Base-by-base conservation (phyloP, 495 filamentous ascomycete genomes). In the Corynascus novoguineensis region DNA sequence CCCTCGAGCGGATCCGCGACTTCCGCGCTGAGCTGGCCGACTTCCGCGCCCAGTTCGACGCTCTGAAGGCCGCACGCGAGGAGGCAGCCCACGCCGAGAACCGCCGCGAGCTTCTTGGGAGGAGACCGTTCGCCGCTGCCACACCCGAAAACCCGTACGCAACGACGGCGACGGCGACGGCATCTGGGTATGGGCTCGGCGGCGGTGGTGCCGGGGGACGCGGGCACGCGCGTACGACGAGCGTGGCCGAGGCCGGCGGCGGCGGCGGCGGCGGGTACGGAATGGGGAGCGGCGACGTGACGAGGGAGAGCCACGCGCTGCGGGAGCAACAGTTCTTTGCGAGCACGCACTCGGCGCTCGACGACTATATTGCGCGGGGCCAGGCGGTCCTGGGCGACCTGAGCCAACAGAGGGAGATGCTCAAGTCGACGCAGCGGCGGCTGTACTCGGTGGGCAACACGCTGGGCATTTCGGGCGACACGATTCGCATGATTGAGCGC, bases 121-220 rank as follows among this genome's bases (percentile, higher is more conserved):
- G 95, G n/a, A 82, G 93, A 14, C 89, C 92, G 17, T 92, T 96
- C 65, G 80, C 88, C 45, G 81, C 89, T 15, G 79, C 84, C 21
- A 99, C 93, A 1, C 93, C 93, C 9, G 93, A 97, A 71, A 98
- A 97, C 65, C 95, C 93, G 0, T 98, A 98, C 68, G 82, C 46
- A 14, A 34, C 1, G 2, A 27, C 2, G 28, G n/a, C 12, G 12
- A 11, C 50, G 8, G 41, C 31, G 44, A 57, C 42, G 0, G 50
- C 64, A 0, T 55, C 65, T 11, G 67, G 66, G 9, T 69, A 69
- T 28, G 66, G 69, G 5, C 28, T 59, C 11, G 42, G 55, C 31
- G 35, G 35, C 48, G 12, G 65, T 4, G 48, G 35, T 19, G 37
- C 62, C 4, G 58, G 64, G 37, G 53, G 62, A 22, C 53, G 42